Evolutionary conservation across 768 basidiomycete genomes (phyloP).

Genomic region (Amyloporia xantha): DNA sequence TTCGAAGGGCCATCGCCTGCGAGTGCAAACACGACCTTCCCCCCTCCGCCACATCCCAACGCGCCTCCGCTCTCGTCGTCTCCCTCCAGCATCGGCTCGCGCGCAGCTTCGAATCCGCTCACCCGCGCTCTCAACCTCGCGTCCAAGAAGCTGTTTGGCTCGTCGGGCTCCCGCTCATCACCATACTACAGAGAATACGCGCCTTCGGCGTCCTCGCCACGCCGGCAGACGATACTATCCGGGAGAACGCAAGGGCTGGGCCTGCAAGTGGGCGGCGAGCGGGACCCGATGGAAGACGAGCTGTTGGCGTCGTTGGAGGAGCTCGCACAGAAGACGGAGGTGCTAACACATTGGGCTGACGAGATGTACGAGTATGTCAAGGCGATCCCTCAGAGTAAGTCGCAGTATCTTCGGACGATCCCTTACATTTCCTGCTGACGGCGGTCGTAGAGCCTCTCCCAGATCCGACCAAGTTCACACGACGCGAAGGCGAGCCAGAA

Average conservation of each 20-base stretch:
- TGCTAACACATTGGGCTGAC: constrained; percentile 90
- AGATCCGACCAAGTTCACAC: constrained; percentile 69
- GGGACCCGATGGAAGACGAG: constrained; percentile 75
- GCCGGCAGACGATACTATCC: constrained; percentile 47
- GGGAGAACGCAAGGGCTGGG: constrained; percentile 18
- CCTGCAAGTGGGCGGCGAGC: constrained; percentile 31
- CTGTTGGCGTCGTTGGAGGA: constrained; percentile 80
- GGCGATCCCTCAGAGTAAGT: constrained; percentile 75
- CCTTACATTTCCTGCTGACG: no score
- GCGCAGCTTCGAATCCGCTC: constrained; percentile 65
- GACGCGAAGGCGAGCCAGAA: constrained; percentile 66
- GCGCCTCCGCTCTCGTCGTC: constrained; percentile 59
- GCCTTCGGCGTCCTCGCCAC: constrained; percentile 44
- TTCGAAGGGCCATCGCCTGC: constrained; percentile 18
- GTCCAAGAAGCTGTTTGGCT: constrained; percentile 75
- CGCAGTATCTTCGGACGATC: no score
- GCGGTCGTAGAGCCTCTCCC: constrained; percentile 61
- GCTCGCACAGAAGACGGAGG: constrained; percentile 92
- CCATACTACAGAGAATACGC: constrained; percentile 33
- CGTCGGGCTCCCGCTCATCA: constrained; percentile 33
- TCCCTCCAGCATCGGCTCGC: constrained; percentile 52
- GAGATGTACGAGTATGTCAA: constrained; percentile 90
- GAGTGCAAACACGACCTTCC: constrained; percentile 51
- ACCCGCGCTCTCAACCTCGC: constrained; percentile 76
- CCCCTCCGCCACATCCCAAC: constrained; percentile 49